These are phyloP conservation scores for Oleoguttula mirabilis DNA, from an alignment of 495 filamentous ascomycete species.

Conservation along the genomic window DNA sequence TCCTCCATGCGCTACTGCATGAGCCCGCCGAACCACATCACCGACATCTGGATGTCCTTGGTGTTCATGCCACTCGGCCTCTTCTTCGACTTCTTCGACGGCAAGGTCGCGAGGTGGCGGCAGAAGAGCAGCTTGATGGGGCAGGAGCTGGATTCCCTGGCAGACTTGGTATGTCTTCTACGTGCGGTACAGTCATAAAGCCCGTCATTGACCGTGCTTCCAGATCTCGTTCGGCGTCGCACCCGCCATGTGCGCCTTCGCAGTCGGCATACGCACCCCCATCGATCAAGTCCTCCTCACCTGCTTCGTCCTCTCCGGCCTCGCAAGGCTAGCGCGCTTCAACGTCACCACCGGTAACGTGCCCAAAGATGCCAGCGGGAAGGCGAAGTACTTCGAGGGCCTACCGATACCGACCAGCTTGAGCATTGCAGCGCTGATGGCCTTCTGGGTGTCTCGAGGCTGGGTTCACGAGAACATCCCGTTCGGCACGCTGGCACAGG, in stretches of 20 bases:
- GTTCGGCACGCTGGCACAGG: constrained; percentile 49
- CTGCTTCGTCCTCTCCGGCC: constrained; percentile 88
- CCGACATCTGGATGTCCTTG: constrained; percentile 67
- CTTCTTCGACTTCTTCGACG: constrained; percentile 98
- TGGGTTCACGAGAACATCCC: constrained; percentile 71
- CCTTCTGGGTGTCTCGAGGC: constrained; percentile 69
- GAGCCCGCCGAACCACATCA: constrained; percentile 51
- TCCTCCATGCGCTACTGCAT: constrained; percentile 91
- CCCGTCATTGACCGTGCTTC: not conserved
- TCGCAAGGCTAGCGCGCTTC: constrained; percentile 89
- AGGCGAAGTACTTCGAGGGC: constrained; percentile 90
- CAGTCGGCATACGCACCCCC: constrained; percentile 75
- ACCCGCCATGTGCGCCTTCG: constrained; percentile 76
- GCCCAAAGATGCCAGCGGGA: constrained; percentile 83
- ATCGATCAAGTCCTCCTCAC: constrained; percentile 75
- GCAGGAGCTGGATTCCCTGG: constrained; percentile 93
- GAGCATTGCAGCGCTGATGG: constrained; percentile 70
- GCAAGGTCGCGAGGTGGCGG: constrained; percentile 88
- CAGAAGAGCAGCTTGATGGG: constrained; percentile 95
- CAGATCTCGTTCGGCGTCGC: constrained; percentile 94
- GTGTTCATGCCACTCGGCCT: constrained; percentile 83
- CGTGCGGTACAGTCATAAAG: not conserved
- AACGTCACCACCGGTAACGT: constrained; percentile 84
- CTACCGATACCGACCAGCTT: constrained; percentile 89
- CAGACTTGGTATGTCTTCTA: constrained; percentile 60